Base-by-base conservation (phyloP, 2,329 filamentous ascomycete species). In the Phaeosphaeria sp. region DNA sequence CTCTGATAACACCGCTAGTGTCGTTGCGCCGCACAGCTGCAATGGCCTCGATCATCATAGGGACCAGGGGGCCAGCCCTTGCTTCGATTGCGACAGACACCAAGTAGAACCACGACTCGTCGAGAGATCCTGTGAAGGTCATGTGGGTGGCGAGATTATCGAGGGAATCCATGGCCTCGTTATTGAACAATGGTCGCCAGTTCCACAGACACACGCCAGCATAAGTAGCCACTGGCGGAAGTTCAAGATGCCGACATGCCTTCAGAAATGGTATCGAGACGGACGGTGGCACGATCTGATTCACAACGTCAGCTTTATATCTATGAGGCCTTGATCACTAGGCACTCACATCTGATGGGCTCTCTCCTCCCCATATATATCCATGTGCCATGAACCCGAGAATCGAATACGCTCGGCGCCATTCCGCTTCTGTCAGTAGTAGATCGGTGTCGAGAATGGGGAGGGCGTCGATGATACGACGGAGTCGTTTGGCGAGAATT, bases 21-120 rank as follows among this genome's bases (percentile, higher is more conserved):
- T 98, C 90, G 56, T 86, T 84, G 20, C 84, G 80, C 50, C 92
- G 87, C 21, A 89, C 93, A 36, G 93, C 93, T 52, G 86, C 83
- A 56, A 99, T 93, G 47, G 95, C 95, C 42, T 88, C 85, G 43
- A 99, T 83, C 92, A 97, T 97, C 57, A 97, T 81, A 0, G 93
- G 89, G 52, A 99, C 89, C 56, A 93, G 90, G 3, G 93, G 91
- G 0, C 89, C 95, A 23, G 92, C 94, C 55, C 92, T 89, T 54
- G 93, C 93, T 79, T 99, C 95, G 63, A 99, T 97, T 61, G 94
- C 95, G 2, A 97, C 91, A 0, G 93, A 97, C 52, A 98, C 88
- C 13, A 99, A 84, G 75, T 98, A 99, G 75, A 99, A 99, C 95
- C 95, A 99, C 62, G 95, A 97, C 80, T 99, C 95, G 74, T 99